Base-by-base conservation (phyloP, 805 yeast species). In the Hermanozyma aechmeae region DNA sequence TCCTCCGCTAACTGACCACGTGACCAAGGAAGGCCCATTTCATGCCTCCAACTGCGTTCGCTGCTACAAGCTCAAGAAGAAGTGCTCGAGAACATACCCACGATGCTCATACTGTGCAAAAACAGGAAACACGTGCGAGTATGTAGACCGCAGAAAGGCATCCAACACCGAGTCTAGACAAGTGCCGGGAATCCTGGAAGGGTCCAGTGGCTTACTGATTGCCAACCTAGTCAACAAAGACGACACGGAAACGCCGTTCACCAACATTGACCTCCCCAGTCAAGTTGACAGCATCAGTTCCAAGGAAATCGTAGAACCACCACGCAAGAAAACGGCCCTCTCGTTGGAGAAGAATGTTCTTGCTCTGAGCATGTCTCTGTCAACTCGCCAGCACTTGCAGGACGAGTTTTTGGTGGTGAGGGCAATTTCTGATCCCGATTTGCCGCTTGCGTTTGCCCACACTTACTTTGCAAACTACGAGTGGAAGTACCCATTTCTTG, bases 31-130 rank as follows among this genome's bases (percentile, higher is more conserved):
- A n/a, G n/a, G n/a, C n/a, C n/a, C n/a, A n/a, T n/a, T n/a, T n/a
- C 61, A 56, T 33, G 50, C 56, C 10, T 50, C 47, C 36, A 61
- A 57, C 45, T 61, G 68, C 34, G 50, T 41, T 20, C 42, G 65
- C 13, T 61, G 68, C 42, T 60, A 62, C 34, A 44, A 60, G 22
- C 47, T 62, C 32, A 62, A 62, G 47, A 62, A 62, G 39, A 59
- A 60, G 40, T 62, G 68, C 36, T 48, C 53, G 26, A 45, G 66
- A 28, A 50, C 48, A 19, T 54, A 52, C 31, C 68, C 68, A 7
- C 43, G 38, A 30, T 62, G 69, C 30, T 40, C 46, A 24, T 51
- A 58, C 38, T 62, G 69, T 37, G 30, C 26, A n/a, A 53, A 53
- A 31, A 43, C 63, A 3, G 51, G 55, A 2, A 38, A 57, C 17